Evolutionary conservation across 345 rosid genomes (phyloP).

Genomic region (Excoecaria cochinchinensis): DNA sequence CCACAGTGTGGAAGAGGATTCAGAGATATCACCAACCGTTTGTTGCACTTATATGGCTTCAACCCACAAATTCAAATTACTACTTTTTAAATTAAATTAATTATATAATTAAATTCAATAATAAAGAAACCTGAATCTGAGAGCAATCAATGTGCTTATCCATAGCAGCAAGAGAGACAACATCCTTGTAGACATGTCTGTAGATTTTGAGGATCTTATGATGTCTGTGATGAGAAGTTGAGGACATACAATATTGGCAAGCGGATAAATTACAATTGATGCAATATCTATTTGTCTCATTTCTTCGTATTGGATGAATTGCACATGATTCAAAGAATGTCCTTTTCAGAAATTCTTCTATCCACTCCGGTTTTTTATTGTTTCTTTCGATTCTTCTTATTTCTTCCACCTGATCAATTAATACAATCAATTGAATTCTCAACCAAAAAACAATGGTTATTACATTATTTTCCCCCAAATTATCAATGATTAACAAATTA

Average conservation of each 20-base stretch:
- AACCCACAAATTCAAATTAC: not conserved
- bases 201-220: slow-evolving; percentile 48
- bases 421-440: too few species aligned
- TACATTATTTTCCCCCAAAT: too few species aligned
- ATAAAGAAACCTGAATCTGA: slow-evolving; percentile 34
- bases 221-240: slow-evolving; percentile 26
- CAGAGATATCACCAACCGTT: slow-evolving; percentile 37
- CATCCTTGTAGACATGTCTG: slow-evolving; percentile 48
- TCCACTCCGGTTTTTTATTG: slow-evolving; percentile 35
- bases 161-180: slow-evolving; percentile 35
- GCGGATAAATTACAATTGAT: slow-evolving; percentile 36
- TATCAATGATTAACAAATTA: too few species aligned
- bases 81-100: not conserved
- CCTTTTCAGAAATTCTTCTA: slow-evolving; percentile 28
- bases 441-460: too few species aligned
- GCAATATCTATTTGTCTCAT: slow-evolving; percentile 43
- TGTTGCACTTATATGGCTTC: slow-evolving; percentile 51
- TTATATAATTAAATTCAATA: not conserved
- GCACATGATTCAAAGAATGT: slow-evolving; percentile 37
- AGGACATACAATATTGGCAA: slow-evolving; percentile 45
- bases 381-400: not conserved
- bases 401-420: slow-evolving; percentile 4
- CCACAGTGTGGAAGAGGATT: slow-evolving; percentile 48
- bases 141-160: slow-evolving; percentile 41
- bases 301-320: slow-evolving; percentile 36